These are phyloP conservation scores for Penicillium pancosmium DNA, from an alignment of 495 filamentous ascomycete species.

Conservation along the genomic window DNA sequence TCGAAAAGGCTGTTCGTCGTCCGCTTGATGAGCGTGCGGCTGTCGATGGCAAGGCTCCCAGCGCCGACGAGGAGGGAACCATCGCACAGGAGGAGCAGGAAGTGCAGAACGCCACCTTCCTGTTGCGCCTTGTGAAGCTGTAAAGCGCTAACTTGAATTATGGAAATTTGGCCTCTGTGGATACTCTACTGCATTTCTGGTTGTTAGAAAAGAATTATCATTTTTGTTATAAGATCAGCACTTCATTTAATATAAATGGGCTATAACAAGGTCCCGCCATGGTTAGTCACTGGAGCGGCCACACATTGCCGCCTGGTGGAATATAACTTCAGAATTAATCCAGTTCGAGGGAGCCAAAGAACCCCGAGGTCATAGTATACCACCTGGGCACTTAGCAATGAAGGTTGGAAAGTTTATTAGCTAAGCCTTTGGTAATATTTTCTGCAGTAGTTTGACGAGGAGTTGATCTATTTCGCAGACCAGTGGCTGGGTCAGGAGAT, in stretches of 20 bases:
- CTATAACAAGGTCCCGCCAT: too few species aligned
- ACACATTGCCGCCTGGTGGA: too few species aligned
- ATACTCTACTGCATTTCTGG: background rate
- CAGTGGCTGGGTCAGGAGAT: too few species aligned
- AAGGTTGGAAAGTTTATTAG: too few species aligned
- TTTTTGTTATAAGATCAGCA: background rate
- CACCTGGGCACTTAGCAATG: too few species aligned
- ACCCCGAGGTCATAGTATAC: too few species aligned
- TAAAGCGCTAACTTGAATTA: background rate
- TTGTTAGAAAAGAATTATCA: conserved; percentile 17
- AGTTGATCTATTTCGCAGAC: too few species aligned
- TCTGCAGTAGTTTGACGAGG: too few species aligned
- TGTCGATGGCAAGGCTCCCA: conserved; percentile 62
- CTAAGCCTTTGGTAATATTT: too few species aligned
- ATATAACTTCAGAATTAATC: too few species aligned
- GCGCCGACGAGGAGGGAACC: conserved; percentile 59
- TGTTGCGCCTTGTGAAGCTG: conserved; percentile 79
- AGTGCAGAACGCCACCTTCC: conserved; percentile 82
- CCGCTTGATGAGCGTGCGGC: conserved; percentile 75
- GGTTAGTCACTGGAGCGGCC: too few species aligned
- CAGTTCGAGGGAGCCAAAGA: too few species aligned
- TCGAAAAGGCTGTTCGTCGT: conserved; percentile 80
- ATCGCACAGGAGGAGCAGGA: conserved; percentile 89
- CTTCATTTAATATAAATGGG: background rate
- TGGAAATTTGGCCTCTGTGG: background rate